Base-by-base conservation (phyloP, 805 yeast species). In the Ascoidea rubescens region DNA sequence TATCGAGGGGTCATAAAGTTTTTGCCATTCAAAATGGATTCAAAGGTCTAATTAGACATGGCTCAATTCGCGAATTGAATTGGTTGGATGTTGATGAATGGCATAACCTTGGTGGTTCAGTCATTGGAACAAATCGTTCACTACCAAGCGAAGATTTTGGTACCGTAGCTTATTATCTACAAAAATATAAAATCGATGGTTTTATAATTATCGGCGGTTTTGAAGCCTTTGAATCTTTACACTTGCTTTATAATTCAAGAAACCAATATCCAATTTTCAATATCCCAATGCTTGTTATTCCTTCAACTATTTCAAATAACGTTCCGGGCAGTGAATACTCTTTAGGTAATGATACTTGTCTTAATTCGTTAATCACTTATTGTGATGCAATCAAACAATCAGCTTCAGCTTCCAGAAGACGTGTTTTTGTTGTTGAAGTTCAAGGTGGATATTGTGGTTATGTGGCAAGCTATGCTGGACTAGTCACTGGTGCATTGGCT, bases 381-480 rank as follows among this genome's bases (percentile, higher is more conserved):
- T 83, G 89, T 72, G 91, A 84, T 62, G 78, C 81, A n/a, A 79
- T 84, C 49, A 82, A 83, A 60, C 90, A 85, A 65, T 76, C 84
- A 42, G 93, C 95, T 8, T 76, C 87, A 14, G 83, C 90, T 16
- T 77, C 89, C 1, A 75, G 91, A 72, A 78, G 84, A 60, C 74
- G 93, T 66, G 84, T 82, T 14, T 85, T 85, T 61, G 87, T 85
- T 43, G 86, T 85, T 55, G 95, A 85, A 62, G 84, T 82, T 33
- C 95, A 85, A 70, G 95, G 95, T 61, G 95, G 95, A 52, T 80
- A 85, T 66, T 81, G 87, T 31, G 95, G 95, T 50, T 85, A 75
- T 63, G 77, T 85, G 59, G 89, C 93, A 21, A 75, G 87, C 1
- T 75, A 73, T 59, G 78, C 82, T 12, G 84, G 83, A 37, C 67